phyloP scores from a whole-genome alignment of 345 rosid species.

The Tarenaya hassleriana region DNA sequence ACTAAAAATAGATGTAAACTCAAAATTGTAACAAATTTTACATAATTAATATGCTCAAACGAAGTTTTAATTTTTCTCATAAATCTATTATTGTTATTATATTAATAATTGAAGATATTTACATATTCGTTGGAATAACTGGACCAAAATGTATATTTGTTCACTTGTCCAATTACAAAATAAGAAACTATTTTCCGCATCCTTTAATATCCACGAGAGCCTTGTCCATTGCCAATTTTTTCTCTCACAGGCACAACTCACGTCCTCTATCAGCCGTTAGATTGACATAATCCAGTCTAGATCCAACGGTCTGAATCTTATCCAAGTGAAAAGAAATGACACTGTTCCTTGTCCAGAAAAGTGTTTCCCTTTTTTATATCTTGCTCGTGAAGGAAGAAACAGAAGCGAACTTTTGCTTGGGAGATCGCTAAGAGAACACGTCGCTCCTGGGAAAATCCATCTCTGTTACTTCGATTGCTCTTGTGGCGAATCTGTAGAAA shows the following conservation, averaged over 20 bases:
- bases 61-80: too few species aligned
- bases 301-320: conserved; percentile 21
- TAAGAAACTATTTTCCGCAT: background rate
- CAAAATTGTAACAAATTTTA: too few species aligned
- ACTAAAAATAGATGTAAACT: too few species aligned
- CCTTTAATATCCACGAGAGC: conserved; percentile 5
- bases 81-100: too few species aligned
- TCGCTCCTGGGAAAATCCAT: conserved; percentile 10
- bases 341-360: conserved; percentile 26
- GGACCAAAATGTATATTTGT: too few species aligned
- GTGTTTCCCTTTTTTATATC: too few species aligned
- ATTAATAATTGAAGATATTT: too few species aligned
- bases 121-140: too few species aligned
- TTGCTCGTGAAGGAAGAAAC: background rate
- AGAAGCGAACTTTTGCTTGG: conserved; percentile 17
- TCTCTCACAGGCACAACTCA: conserved; percentile 15
- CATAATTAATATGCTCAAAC: too few species aligned
- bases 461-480: background rate
- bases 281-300: conserved; percentile 20
- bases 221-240: conserved; percentile 21
- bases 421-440: conserved; percentile 18
- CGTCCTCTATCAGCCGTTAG: conserved; percentile 15
- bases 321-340: background rate
- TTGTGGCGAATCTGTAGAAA: conserved; percentile 1
- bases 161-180: background rate